Conservation (phyloP, 1,284 basidiomycete genomes). For the Papiliotrema flavescens region DNA sequence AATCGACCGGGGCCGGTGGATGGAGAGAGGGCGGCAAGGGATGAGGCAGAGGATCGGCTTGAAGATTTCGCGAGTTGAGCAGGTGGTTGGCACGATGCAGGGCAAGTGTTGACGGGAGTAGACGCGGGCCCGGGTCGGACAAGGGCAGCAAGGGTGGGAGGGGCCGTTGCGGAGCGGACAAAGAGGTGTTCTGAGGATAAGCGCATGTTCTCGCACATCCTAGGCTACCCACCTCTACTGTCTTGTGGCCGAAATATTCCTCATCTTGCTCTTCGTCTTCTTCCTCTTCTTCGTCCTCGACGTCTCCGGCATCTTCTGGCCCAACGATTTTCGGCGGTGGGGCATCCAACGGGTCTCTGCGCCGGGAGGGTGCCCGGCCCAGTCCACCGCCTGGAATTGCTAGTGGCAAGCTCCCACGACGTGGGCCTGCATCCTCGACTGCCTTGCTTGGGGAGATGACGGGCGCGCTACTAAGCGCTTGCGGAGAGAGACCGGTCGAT, state of each 20-base stretch:
- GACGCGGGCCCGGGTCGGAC: slow-evolving; percentile 48
- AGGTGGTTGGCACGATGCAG: slow-evolving; percentile 48
- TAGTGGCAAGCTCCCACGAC: slow-evolving; percentile 39
- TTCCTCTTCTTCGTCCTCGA: slow-evolving; percentile 25
- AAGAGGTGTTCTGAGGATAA: neutral
- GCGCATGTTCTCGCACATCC: neutral
- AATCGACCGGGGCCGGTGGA: slow-evolving; percentile 47
- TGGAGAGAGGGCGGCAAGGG: slow-evolving; percentile 47
- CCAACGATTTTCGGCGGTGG: neutral
- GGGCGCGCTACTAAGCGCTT: slow-evolving; percentile 8
- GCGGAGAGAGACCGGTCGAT: slow-evolving; percentile 4
- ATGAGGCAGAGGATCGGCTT: slow-evolving; percentile 46
- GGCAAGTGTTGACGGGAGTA: slow-evolving; percentile 45
- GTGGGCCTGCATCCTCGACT: slow-evolving; percentile 11
- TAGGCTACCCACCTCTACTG: neutral
- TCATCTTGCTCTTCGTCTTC: neutral
- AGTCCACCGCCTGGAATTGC: slow-evolving; percentile 32
- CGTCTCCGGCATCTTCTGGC: slow-evolving; percentile 16
- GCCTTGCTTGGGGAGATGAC: neutral
- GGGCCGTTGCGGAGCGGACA: slow-evolving; percentile 24
- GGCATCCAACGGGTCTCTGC: slow-evolving; percentile 7
- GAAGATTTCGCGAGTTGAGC: slow-evolving; percentile 41
- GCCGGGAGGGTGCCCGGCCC: slow-evolving; percentile 15
- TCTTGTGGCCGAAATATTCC: too few relatives aligned
- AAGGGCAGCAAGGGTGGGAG: slow-evolving; percentile 46